A percentile compares a stretch with the other conserved stretches of the same genome.
Conservation (phyloP, 192 early-diverging fungal genomes). For the Coemansia sp. region DNA sequence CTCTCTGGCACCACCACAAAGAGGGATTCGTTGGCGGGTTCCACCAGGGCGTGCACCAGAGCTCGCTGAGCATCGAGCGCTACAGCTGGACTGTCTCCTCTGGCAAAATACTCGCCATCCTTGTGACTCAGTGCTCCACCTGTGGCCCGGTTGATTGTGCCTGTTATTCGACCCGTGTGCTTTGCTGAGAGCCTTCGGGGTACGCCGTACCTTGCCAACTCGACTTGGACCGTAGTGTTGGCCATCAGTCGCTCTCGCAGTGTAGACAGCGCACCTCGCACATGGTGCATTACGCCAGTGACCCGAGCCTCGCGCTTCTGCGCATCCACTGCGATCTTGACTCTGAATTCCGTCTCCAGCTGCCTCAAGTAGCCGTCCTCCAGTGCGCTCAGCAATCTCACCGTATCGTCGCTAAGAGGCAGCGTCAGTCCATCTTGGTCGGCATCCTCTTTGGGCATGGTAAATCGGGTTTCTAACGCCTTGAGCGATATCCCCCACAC, state of each 20-base stretch:
- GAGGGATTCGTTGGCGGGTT: constrained; percentile 12
- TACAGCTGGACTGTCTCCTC: constrained; percentile 13
- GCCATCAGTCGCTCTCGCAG: constrained; percentile 36
- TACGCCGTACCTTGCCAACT: constrained; percentile 13
- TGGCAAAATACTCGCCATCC: constrained; percentile 26
- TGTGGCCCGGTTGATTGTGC: constrained; percentile 1
- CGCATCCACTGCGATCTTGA: constrained; percentile 8
- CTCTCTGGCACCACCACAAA: constrained; percentile 18
- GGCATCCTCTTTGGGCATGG: background rate
- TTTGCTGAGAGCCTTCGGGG: constrained; percentile 13
- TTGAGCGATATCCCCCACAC: constrained; percentile 34
- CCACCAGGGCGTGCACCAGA: constrained; percentile 26
- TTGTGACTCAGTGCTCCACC: background rate
- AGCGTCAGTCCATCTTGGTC: constrained; percentile 20
- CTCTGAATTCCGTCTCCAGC: constrained; percentile 24
- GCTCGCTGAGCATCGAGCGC: constrained; percentile 33
- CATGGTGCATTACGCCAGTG: constrained; percentile 17
- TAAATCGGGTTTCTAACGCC: constrained; percentile 9
- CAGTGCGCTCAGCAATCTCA: constrained; percentile 1
- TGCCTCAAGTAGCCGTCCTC: background rate
- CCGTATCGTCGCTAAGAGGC: constrained; percentile 14
- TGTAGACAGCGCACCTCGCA: constrained; percentile 23
- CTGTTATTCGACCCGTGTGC: constrained; percentile 1
- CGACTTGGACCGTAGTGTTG: constrained; percentile 20
- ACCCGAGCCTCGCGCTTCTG: constrained; percentile 8